phyloP scores from a whole-genome alignment of 2,329 filamentous ascomycete species.

The Sporothrix curviconia region DNA sequence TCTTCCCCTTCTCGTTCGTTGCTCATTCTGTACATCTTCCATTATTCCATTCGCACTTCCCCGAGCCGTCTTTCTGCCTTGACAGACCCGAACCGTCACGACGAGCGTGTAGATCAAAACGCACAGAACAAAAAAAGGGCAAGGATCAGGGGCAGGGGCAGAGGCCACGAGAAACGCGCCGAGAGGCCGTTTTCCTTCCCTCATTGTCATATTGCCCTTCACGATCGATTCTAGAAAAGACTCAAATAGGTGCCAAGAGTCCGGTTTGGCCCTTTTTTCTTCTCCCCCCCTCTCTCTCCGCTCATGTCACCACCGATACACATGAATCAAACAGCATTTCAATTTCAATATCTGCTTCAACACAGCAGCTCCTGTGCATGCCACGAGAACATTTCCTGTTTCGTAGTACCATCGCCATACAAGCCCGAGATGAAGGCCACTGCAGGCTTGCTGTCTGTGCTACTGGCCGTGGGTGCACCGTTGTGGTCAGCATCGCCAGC shows the following conservation, averaged over 20 bases:
- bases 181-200: not conserved
- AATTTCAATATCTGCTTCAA: too few species aligned
- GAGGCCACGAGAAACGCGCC: not conserved
- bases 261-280: not conserved
- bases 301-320: too few species aligned
- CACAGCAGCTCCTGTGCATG: too few species aligned
- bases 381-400: too few species aligned
- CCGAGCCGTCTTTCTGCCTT: not conserved
- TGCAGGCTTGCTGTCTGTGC: not conserved
- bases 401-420: not conserved
- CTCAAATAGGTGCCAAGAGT: conserved; percentile 1
- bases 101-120: not conserved
- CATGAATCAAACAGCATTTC: too few species aligned
- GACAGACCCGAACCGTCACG: not conserved
- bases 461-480: not conserved
- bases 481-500: not conserved
- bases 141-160: not conserved
- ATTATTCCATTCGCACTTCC: not conserved
- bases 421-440: not conserved
- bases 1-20: not conserved
- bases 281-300: not conserved
- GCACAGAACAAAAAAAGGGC: not conserved
- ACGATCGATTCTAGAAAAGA: not conserved
- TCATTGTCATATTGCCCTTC: not conserved
- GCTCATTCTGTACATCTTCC: too few species aligned